Evolutionary conservation across 805 yeast species (phyloP).

Genomic region (Suhomyces sp.): DNA sequence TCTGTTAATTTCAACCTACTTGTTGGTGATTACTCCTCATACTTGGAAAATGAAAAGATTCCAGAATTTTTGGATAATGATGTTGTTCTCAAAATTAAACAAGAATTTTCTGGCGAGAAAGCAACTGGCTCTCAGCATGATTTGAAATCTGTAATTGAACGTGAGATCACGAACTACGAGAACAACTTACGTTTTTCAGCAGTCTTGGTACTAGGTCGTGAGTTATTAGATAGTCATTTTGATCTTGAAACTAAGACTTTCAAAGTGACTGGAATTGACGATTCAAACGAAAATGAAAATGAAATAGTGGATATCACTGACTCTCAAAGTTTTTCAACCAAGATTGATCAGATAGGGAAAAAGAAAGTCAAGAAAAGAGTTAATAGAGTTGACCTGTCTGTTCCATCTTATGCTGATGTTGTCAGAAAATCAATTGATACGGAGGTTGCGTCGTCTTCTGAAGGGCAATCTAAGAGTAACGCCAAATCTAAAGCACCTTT

Average conservation of each 20-base stretch:
- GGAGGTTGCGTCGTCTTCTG: too few species aligned
- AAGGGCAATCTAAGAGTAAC: too few species aligned
- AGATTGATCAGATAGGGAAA: constrained; percentile 5
- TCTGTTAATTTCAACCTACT: constrained; percentile 20
- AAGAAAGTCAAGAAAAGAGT: constrained; percentile 8
- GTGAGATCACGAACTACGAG: constrained; percentile 21
- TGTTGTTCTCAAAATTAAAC: constrained; percentile 15
- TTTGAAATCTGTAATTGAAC: neutral
- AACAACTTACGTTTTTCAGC: constrained; percentile 28
- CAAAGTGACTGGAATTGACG: neutral
- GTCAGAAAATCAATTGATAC: too few species aligned
- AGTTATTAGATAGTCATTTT: constrained; percentile 16
- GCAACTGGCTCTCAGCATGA: neutral
- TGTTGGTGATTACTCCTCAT: constrained; percentile 19
- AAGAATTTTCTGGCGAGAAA: constrained; percentile 5
- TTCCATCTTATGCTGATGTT: neutral
- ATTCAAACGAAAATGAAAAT: neutral
- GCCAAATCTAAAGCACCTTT: too few species aligned
- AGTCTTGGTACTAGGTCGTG: constrained; percentile 21
- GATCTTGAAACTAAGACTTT: constrained; percentile 2
- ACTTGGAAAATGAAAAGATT: constrained; percentile 11
- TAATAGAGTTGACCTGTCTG: too few species aligned
- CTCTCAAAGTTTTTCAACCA: constrained; percentile 3
- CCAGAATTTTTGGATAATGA: constrained; percentile 24
- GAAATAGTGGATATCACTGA: constrained; percentile 2